These are phyloP conservation scores for Mycena latifolia DNA, from an alignment of 768 basidiomycete species.

Conservation along the genomic window DNA sequence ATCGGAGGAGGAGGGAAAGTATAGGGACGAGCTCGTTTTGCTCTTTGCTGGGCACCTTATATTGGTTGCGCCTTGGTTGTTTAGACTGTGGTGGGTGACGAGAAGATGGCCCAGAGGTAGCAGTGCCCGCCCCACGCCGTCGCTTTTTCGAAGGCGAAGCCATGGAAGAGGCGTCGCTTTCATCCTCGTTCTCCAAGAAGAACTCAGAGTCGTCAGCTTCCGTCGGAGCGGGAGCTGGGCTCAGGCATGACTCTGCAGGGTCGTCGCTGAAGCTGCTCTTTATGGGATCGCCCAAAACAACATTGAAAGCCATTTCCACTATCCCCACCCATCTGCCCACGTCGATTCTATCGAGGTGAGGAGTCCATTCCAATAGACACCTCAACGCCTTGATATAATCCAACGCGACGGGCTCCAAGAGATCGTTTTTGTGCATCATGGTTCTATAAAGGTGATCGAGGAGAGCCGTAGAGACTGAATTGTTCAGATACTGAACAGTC, in stretches of 20 bases:
- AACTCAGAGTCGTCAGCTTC: constrained; percentile 47
- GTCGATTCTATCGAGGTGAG: constrained; percentile 85
- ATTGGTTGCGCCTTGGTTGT: constrained; percentile 19
- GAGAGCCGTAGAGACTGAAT: constrained; percentile 65
- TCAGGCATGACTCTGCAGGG: constrained; percentile 32
- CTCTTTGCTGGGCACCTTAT: constrained; percentile 47
- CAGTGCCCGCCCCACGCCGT: constrained; percentile 37
- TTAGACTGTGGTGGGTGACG: background rate
- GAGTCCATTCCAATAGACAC: constrained; percentile 69
- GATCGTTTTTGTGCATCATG: constrained; percentile 63
- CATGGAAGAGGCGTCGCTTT: constrained; percentile 38
- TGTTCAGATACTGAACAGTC: constrained; percentile 67
- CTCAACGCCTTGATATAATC: constrained; percentile 87
- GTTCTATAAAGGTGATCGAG: constrained; percentile 74
- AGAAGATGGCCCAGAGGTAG: background rate
- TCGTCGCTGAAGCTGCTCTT: constrained; percentile 48
- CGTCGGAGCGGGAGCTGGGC: constrained; percentile 38
- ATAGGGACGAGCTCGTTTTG: constrained; percentile 81
- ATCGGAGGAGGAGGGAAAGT: constrained; percentile 69
- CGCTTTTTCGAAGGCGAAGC: constrained; percentile 53
- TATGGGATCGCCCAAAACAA: constrained; percentile 73
- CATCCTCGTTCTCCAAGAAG: constrained; percentile 36
- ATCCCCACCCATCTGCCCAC: constrained; percentile 74
- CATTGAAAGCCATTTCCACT: constrained; percentile 81
- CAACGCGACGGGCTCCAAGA: constrained; percentile 76